A percentile compares a stretch with the other conserved stretches of the same genome.
These are phyloP conservation scores for Daldinia sp. DNA, from an alignment of 2,329 filamentous ascomycete species.

Conservation along the genomic window DNA sequence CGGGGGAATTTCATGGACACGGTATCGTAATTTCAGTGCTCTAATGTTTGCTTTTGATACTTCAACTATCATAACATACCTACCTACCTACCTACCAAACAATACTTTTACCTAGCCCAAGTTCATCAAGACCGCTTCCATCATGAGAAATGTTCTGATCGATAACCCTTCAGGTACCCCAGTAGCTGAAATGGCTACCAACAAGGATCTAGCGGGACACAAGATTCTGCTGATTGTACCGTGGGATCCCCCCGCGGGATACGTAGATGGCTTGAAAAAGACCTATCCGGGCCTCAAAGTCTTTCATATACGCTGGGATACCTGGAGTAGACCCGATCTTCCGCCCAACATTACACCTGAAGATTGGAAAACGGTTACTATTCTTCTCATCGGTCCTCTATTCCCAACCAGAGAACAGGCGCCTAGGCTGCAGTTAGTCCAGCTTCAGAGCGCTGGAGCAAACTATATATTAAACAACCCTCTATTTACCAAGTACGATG, in stretches of 20 bases:
- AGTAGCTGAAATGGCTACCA: conserved; percentile 15
- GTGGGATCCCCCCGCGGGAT: conserved; percentile 44
- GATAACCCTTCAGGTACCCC: conserved; percentile 29
- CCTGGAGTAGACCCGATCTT: conserved; percentile 37
- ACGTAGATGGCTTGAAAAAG: conserved; percentile 49
- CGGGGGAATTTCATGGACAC: conserved; percentile 12
- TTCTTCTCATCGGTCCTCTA: conserved; percentile 54
- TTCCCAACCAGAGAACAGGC: conserved; percentile 55
- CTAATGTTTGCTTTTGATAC: too few species aligned
- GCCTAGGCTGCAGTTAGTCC: conserved; percentile 60
- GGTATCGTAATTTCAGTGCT: background rate
- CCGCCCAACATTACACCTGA: conserved; percentile 44
- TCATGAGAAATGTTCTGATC: conserved; percentile 28
- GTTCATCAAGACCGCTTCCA: background rate
- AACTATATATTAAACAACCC: conserved; percentile 58
- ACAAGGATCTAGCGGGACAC: conserved; percentile 54
- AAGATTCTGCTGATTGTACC: conserved; percentile 56
- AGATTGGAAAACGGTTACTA: conserved; percentile 59
- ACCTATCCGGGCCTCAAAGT: conserved; percentile 57
- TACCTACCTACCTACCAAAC: background rate
- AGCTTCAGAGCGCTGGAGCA: conserved; percentile 63
- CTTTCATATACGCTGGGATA: conserved; percentile 45
- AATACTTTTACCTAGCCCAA: background rate
- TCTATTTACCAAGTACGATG: conserved; percentile 59
- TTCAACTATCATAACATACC: background rate